Evolutionary conservation across 495 filamentous ascomycete genomes (phyloP).

Genomic region (Penicillium angulare): DNA sequence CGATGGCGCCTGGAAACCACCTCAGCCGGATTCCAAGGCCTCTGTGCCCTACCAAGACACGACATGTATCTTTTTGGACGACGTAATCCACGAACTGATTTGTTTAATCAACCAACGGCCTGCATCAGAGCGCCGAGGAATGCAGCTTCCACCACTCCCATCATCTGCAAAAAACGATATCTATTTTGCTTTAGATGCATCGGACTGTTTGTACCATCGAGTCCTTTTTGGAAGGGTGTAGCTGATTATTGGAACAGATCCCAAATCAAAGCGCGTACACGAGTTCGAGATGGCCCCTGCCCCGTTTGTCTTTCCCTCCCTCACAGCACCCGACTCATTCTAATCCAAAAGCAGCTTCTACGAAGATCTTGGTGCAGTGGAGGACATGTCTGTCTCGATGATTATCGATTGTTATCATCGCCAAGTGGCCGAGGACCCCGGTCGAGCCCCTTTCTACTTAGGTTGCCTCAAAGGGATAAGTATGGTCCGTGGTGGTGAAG

Average conservation of each 20-base stretch:
- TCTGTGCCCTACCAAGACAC: slow-evolving; percentile 45
- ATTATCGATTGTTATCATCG: slow-evolving; percentile 41
- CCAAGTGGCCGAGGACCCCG: slow-evolving; percentile 36
- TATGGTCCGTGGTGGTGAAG: slow-evolving; percentile 31
- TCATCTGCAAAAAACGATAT: slow-evolving; percentile 38
- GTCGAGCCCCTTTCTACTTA: slow-evolving; percentile 30
- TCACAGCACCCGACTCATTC: no score
- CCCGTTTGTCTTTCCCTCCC: slow-evolving; percentile 29
- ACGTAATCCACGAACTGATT: slow-evolving; percentile 52
- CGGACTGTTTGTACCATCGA: slow-evolving; percentile 40
- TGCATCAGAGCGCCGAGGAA: slow-evolving; percentile 40
- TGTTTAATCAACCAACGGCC: slow-evolving; percentile 47
- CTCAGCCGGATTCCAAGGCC: slow-evolving; percentile 34
- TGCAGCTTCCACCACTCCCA: slow-evolving; percentile 29
- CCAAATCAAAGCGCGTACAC: slow-evolving; percentile 22
- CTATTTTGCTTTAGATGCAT: slow-evolving; percentile 45
- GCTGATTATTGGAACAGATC: slow-evolving; percentile 25
- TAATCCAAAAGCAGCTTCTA: slow-evolving; percentile 28
- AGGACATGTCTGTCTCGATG: slow-evolving; percentile 38
- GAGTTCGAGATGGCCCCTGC: slow-evolving; percentile 38
- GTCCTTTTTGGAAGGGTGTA: neutral
- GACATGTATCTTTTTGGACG: slow-evolving; percentile 51
- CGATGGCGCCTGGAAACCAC: slow-evolving; percentile 46
- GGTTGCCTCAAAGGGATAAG: slow-evolving; percentile 38
- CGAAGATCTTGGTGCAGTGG: slow-evolving; percentile 44